Evolutionary conservation across 768 basidiomycete genomes (phyloP), one percentile per base, ranked within the genome.

Genomic region (Trametes coccinea): DNA sequence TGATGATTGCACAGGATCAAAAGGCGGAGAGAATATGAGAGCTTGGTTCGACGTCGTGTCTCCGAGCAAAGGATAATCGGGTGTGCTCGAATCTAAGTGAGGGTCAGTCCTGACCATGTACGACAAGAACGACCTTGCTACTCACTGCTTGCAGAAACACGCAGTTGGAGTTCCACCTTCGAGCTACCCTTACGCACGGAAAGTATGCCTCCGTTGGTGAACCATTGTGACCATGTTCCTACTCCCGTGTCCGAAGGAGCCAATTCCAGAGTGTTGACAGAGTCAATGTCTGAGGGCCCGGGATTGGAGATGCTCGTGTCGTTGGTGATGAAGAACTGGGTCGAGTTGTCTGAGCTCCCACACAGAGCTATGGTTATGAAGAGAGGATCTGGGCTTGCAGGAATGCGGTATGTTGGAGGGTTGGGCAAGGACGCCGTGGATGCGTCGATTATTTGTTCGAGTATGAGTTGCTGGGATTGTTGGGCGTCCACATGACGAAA

Each of bases 1-100:
- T 5, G 66, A 54, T 0, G 64, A 30, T 1, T 68, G 61, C 10
- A 76, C 61, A 0, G 75, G 57, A 6, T 74, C 66, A 61, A 85
- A 67, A 0, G 82, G 73, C 7, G 83, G 82, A 0, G 92, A 93
- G 72, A 90, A 91, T 10, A 93, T 67, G 31, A 93, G 72, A 0
- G 84, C 89, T 69, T 90, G 84, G 53, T 85, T 89, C 5, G 85
- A 75, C 2, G 90, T 90, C 1, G 89, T 85, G 70, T 93, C 92
- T 2, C 88, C 89, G 2, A 92, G 74, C 5, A 89, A 72, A 0
- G 89, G 89, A 33, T 46, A 52, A 11, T 29, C 48, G 4, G 39
- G 17, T 4, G 54, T 44, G 10, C 33, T 22, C 1, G 57, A 59
- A 33, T 45, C 47, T 37, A 49, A 41, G 31, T 34, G n/a, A 37